These are phyloP conservation scores for Phyllachora maydis DNA, from an alignment of 2,329 filamentous ascomycete genomes.

Conservation along the genomic window DNA sequence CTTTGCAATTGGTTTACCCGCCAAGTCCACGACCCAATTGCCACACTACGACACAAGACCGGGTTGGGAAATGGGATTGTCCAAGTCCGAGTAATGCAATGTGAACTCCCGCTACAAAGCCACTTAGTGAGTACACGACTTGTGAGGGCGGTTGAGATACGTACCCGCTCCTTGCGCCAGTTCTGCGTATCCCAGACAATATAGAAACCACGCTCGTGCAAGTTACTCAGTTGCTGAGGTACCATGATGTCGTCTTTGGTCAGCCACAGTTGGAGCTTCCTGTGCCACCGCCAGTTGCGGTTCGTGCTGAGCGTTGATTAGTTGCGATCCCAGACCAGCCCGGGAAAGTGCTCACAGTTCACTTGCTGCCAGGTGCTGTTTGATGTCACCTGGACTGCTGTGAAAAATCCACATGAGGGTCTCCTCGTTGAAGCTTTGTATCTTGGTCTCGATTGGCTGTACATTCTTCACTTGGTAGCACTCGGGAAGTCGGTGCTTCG, in stretches of 20 bases:
- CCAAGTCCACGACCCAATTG: too few relatives aligned
- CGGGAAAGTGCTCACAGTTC: conserved; percentile 29
- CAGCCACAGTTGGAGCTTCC: conserved; percentile 43
- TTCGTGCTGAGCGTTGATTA: conserved; percentile 22
- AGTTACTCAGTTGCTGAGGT: conserved; percentile 34
- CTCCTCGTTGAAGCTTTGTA: conserved; percentile 46
- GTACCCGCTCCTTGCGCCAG: conserved; percentile 43
- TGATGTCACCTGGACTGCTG: conserved; percentile 38
- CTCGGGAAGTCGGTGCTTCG: conserved; percentile 37
- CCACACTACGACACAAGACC: too few relatives aligned
- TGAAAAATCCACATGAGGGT: conserved; percentile 53
- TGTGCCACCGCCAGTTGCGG: conserved; percentile 49
- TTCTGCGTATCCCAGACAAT: conserved; percentile 41
- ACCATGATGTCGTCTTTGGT: conserved; percentile 48
- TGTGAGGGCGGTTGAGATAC: conserved; percentile 8
- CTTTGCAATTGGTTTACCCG: too few relatives aligned
- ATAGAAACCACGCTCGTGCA: conserved; percentile 44
- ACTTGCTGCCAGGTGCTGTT: conserved; percentile 40
- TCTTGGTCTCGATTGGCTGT: conserved; percentile 42
- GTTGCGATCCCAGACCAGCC: conserved; percentile 3
- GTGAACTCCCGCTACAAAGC: conserved; percentile 32
- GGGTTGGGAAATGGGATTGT: too few relatives aligned
- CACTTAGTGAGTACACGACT: conserved; percentile 3
- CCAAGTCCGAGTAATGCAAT: conserved; percentile 39
- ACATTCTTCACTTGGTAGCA: conserved; percentile 49